A percentile compares a stretch with the other conserved stretches of the same genome.
Evolutionary conservation across 305 asterid genomes (phyloP).

Genomic region (Solanum aculeatissimum): DNA sequence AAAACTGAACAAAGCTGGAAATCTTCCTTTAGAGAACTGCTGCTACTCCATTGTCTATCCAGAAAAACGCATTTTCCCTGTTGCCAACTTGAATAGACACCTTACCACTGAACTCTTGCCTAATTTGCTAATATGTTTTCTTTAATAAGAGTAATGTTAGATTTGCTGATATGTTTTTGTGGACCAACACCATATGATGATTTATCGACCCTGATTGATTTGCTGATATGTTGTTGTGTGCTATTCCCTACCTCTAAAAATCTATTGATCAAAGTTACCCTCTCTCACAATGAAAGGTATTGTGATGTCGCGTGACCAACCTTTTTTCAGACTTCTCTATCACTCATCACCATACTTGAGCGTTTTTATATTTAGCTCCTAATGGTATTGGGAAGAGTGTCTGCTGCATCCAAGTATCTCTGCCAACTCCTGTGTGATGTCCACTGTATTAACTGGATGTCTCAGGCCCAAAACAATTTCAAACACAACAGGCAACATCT

Average conservation of each 20-base stretch:
- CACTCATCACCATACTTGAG: neutral
- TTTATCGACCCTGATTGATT: neutral
- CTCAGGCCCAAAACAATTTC: neutral
- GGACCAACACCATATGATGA: neutral
- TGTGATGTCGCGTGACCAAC: neutral
- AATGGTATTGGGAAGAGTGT: neutral
- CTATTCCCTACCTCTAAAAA: neutral
- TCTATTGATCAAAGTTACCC: neutral
- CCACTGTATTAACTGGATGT: neutral
- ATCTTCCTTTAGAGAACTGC: neutral
- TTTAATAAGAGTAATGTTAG: too few relatives aligned
- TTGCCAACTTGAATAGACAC: neutral
- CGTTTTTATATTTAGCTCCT: neutral
- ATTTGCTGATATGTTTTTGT: neutral
- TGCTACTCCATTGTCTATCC: neutral
- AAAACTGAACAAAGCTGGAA: neutral
- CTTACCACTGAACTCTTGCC: neutral
- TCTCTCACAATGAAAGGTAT: neutral
- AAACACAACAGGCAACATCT: neutral
- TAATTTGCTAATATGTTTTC: neutral
- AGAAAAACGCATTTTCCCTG: neutral
- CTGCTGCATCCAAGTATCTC: neutral
- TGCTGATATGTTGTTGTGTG: too few relatives aligned
- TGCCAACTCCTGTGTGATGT: neutral
- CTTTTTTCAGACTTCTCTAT: neutral